Evolutionary conservation across 495 filamentous ascomycete genomes (phyloP).

Genomic region (Neurospora africana): DNA sequence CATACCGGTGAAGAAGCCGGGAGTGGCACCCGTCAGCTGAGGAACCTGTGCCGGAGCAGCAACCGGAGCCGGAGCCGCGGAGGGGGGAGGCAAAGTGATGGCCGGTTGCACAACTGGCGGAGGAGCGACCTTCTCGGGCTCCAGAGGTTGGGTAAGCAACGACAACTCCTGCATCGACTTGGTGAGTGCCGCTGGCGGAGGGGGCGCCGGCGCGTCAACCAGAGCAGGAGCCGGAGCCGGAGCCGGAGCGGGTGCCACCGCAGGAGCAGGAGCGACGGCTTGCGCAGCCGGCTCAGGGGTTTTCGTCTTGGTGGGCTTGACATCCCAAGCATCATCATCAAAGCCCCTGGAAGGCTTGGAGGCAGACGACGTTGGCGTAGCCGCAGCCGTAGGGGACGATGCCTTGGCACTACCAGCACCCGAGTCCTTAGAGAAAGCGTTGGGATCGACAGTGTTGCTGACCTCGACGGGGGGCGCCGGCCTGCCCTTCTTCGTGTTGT

Average conservation of each 20-base stretch:
- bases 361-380: slow-evolving; percentile 26
- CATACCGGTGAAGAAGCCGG: slow-evolving; percentile 39
- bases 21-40: slow-evolving; percentile 42
- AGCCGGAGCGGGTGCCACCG: slow-evolving; percentile 24
- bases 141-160: slow-evolving; percentile 60
- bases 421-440: slow-evolving; percentile 56
- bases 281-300: slow-evolving; percentile 24
- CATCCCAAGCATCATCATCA: slow-evolving; percentile 96
- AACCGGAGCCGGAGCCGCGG: slow-evolving; percentile 32
- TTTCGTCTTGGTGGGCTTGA: slow-evolving; percentile 73
- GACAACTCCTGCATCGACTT: slow-evolving; percentile 74
- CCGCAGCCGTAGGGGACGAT: slow-evolving; percentile 36
- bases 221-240: slow-evolving; percentile 25
- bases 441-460: slow-evolving; percentile 75
- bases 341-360: slow-evolving; percentile 58
- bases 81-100: slow-evolving; percentile 18
- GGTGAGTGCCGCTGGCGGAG: slow-evolving; percentile 37
- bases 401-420: slow-evolving; percentile 27
- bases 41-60: slow-evolving; percentile 31
- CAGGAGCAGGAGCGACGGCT: slow-evolving; percentile 30
- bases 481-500: slow-evolving; percentile 91
- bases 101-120: slow-evolving; percentile 28
- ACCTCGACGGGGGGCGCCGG: slow-evolving; percentile 77
- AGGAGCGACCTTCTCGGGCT: slow-evolving; percentile 57
- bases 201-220: slow-evolving; percentile 20